Evolutionary conservation across 1,284 basidiomycete species (phyloP).

Genomic region (Cryptococcus sp.): DNA sequence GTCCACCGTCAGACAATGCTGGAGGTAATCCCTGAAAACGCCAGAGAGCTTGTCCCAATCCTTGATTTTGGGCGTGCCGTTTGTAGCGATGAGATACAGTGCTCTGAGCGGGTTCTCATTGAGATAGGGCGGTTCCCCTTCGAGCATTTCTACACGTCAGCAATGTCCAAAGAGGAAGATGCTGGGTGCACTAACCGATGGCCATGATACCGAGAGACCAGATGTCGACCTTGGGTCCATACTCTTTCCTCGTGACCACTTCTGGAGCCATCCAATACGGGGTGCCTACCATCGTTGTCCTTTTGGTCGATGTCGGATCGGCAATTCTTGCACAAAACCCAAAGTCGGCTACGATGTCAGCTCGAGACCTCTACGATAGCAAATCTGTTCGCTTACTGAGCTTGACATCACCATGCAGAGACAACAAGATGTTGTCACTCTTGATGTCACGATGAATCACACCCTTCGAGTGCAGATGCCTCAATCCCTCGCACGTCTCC

Average conservation of each 20-base stretch:
- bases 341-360: constrained; percentile 71
- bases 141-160: constrained; percentile 80
- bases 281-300: constrained; percentile 99
- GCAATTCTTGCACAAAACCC: constrained; percentile 98
- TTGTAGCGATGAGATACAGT: constrained; percentile 93
- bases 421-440: constrained; percentile 90
- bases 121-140: constrained; percentile 95
- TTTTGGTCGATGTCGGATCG: constrained; percentile 80
- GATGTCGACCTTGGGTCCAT: constrained; percentile 97
- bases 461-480: constrained; percentile 87
- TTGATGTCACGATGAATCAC: constrained; percentile 99
- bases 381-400: constrained; percentile 62
- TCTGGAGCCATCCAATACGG: constrained; percentile 99
- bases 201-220: constrained; percentile 99
- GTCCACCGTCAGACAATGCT: constrained; percentile 87
- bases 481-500: constrained; percentile 83
- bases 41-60: constrained; percentile 84
- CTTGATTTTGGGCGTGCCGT: constrained; percentile 94
- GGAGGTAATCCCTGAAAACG: constrained; percentile 87
- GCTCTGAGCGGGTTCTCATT: constrained; percentile 96
- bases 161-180: neutral
- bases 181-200: constrained; percentile 65
- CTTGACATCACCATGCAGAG: constrained; percentile 91
- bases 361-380: neutral
- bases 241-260: constrained; percentile 96